Evolutionary conservation across 805 yeast species (phyloP).

Genomic region (Saturnispora besseyi): DNA sequence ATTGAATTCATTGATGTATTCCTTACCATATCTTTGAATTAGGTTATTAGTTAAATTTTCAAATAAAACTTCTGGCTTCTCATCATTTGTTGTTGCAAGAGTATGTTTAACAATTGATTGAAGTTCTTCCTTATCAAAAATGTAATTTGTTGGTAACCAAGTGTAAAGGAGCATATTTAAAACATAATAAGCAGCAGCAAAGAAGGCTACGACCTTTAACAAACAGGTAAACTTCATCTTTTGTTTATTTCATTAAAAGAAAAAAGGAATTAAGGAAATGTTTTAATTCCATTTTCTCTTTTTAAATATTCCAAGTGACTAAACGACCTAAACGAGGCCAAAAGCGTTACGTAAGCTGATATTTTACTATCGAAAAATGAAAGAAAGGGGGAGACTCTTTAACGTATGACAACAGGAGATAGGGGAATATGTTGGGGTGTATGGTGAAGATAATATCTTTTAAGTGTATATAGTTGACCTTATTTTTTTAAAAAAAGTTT

Average conservation of each 20-base stretch:
- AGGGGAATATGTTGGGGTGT: too few species aligned
- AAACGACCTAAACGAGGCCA: background rate
- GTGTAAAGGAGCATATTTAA: conserved; percentile 38
- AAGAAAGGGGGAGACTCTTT: background rate
- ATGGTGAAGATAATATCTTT: too few species aligned
- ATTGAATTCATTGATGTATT: conserved; percentile 59
- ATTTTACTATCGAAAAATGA: background rate
- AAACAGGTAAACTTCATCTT: background rate
- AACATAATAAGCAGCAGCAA: conserved; percentile 21
- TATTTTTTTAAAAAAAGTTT: background rate
- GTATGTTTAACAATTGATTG: conserved; percentile 50
- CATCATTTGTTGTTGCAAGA: conserved; percentile 43
- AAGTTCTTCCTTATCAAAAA: conserved; percentile 59
- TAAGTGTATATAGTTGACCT: background rate
- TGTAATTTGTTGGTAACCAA: conserved; percentile 64
- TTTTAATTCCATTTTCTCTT: too few species aligned
- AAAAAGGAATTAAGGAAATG: background rate
- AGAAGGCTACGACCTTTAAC: background rate
- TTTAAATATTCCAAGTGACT: background rate
- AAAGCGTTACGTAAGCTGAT: background rate
- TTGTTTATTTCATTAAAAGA: background rate
- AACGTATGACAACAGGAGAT: too few species aligned
- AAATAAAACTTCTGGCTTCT: conserved; percentile 55
- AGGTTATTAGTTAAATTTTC: conserved; percentile 50
- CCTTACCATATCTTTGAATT: conserved; percentile 55